Evolutionary conservation across 2,329 filamentous ascomycete genomes (phyloP), one percentile per base, ranked within the genome.

Genomic region (Cladophialophora yegresii): DNA sequence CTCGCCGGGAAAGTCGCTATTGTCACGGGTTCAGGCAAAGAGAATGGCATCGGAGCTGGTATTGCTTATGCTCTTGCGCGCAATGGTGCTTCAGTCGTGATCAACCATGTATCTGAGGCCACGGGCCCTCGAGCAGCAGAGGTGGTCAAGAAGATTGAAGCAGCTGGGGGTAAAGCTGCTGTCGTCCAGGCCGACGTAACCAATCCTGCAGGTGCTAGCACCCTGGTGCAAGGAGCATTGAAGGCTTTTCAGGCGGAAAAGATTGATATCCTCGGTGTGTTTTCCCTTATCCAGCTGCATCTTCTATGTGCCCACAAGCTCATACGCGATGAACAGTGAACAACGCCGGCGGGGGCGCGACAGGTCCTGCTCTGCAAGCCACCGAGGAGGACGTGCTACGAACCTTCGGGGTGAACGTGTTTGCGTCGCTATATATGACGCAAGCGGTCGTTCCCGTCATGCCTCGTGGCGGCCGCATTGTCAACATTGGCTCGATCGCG

Each of bases 341-440:
- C 66, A 73, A 73, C 20, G 71, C 72, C 3, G 72, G 70, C 3
- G 55, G 53, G 0, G 70, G 69, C 9, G 65, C 69, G 5, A 65
- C 68, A 57, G 62, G 56, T 23, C 64, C 68, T 3, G 60, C 70
- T 0, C 63, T 70, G 49, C 65, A 72, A 7, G 64, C 71, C 12
- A 70, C 67, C 1, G 54, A 67, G 4, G 68, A 71, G 9, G 82
- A 85, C 71, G 87, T 83, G 69, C 77, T 81, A 23, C 71, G 74
- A 12, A 78, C 85, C 13, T 87, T 83, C 71, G 75, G 84, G 65
- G 74, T 85, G 67, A 88, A 88, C 71, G 80, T 85, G 4, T 81
- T 82, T 20, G 84, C 66, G 1, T 61, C 71, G 13, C 47, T 73
- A 47, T 71, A 70, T 56, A 72, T 71, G 67, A 71, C 54, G 40